Base-by-base conservation (phyloP, 169 alveolate species). In the Cyclospora cayetanensis region DNA sequence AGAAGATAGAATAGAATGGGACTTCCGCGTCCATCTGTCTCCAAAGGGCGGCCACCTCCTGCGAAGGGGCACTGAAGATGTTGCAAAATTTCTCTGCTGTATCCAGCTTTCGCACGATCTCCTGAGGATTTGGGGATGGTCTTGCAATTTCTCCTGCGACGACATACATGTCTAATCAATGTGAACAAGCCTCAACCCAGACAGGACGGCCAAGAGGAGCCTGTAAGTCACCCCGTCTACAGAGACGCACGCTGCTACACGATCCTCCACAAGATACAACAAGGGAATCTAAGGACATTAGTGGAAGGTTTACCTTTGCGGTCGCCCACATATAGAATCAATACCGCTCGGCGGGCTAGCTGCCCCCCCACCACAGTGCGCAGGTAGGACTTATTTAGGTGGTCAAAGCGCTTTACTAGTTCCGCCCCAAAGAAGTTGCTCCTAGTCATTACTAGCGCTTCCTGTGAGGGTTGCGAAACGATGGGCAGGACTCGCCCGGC, bases 1-100 rank as follows among this genome's bases (percentile, higher is more conserved):
- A 60, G 1, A 60, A 60, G 72, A n/a, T n/a, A n/a, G 72, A 60
- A 31, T 60, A 60, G 31, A 60, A 60, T 7, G 72, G 72, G n/a
- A 60, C 12, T n/a, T 60, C 72, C 72, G 72, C 72, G 35, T 60
- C 72, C 72, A 60, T 60, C 27, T 60, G 72, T 31, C 72, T 12
- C 72, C 72, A 60, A 12, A 60, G 72, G 72, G 72, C 72, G 5
- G 72, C 72, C 72, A 60, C 72, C 27, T 60, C 72, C 27, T 60
- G 72, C 18, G 31, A 60, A n/a, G 72, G 72, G n/a, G 31, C 72
- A n/a, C 72, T 60, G 72, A 60, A 60, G n/a, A 31, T 20, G 27
- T 31, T 60, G 72, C 72, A 60, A 1, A 60, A 31, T 31, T 60
- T 60, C 72, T 60, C 72, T 31, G 72, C 72, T 31, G n/a, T 9